Base-by-base conservation (phyloP, 2,329 filamentous ascomycete species). In the Penicillium sp. region DNA sequence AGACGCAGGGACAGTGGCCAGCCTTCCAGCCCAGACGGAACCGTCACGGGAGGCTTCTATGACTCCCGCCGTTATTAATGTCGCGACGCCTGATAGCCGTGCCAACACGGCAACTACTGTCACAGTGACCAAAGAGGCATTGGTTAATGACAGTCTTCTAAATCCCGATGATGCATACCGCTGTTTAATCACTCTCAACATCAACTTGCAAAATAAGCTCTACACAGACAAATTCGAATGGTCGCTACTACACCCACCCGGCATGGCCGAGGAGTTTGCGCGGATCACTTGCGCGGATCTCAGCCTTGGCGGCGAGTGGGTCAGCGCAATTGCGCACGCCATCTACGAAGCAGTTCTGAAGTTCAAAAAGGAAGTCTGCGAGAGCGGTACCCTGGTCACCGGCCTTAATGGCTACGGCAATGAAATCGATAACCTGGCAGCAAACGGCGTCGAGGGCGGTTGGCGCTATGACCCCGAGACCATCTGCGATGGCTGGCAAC, bases 151-250 rank as follows among this genome's bases (percentile, higher is more conserved):
- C 29, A 87, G 88, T 57, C 82, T 90, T 34, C 81, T 86, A 63
- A 95, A 95, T 65, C 90, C 89, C 3, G 91, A 96, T 65, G 92
- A 97, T 69, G 91, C 89, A 2, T 96, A 97, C 71, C 84, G 93
- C 41, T 97, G 93, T 67, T 87, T 97, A 61, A 85, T 99, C 59
- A 88, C 83, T 37, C 77, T 99, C 37, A 95, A 88, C 66, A 88
- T 99, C 63, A 96, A 95, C 64, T 79, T 97, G 18, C 85, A 90
- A 45, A 95, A 95, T 48, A 85, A 88, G 60, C 80, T 97, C 11
- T 97, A 96, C 70, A 95, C 89, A 3, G 93, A 99, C 77, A 95
- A 91, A 65, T 97, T 99, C 57, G 92, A 97, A 68, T 97, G 92
- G 92, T 97, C 92, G 4, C 76, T 99, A 16, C 77, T 95, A 14